A percentile compares a stretch with the other conserved stretches of the same genome.
phyloP scores from a whole-genome alignment of 345 rosid genomes.

The Ailanthus altissimus region DNA sequence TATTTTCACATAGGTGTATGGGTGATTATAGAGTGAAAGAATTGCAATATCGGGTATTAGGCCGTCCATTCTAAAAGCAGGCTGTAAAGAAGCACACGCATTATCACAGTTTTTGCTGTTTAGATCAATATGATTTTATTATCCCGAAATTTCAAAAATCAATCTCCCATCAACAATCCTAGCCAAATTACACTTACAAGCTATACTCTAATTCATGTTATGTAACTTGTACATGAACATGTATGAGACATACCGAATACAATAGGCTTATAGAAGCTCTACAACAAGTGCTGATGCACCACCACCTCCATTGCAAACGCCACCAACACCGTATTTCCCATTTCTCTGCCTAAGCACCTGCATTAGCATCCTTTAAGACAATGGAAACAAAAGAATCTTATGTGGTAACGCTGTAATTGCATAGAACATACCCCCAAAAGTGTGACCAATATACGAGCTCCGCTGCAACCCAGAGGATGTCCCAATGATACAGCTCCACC shows the following conservation, averaged over 20 bases:
- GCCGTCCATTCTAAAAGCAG: no score
- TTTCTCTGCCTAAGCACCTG: slow-evolving; percentile 75
- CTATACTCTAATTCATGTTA: not conserved
- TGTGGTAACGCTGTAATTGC: not conserved
- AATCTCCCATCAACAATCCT: not conserved
- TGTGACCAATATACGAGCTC: slow-evolving; percentile 91
- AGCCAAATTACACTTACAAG: not conserved
- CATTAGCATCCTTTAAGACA: not conserved
- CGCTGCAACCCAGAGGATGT: slow-evolving; percentile 99
- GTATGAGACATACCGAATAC: slow-evolving; percentile 25
- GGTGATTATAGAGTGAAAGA: no score
- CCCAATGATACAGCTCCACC: slow-evolving; percentile 99
- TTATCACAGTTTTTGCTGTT: no score
- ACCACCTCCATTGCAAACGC: slow-evolving; percentile 97
- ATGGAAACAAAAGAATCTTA: not conserved
- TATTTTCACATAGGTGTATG: no score
- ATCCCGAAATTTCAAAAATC: not conserved
- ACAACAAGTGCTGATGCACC: slow-evolving; percentile 91
- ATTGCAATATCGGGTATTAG: no score
- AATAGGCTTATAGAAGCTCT: slow-evolving; percentile 60
- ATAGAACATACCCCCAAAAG: slow-evolving; percentile 70
- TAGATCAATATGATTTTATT: no score
- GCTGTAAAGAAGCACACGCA: no score
- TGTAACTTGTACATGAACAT: not conserved
- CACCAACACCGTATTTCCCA: slow-evolving; percentile 84